Base-by-base conservation (phyloP, 306 rosid species). In the Begonia loranthoides region DNA sequence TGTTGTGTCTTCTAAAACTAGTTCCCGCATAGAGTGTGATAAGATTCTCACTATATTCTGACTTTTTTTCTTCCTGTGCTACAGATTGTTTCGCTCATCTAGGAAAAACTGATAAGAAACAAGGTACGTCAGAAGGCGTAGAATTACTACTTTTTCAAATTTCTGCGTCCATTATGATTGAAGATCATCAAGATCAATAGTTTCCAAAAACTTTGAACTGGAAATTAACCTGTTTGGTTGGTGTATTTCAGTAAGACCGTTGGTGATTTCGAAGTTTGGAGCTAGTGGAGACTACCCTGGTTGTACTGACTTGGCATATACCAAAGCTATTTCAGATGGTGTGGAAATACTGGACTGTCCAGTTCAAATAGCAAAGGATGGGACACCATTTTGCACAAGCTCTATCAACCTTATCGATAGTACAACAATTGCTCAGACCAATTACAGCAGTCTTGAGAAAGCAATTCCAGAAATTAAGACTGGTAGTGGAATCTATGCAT, bases 281-380 rank as follows among this genome's bases (percentile, higher is more conserved):
- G 79, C 96, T 54, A 92, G 99, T 51, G 96, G 94, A 65, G 94
- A 83, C 62, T 86, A 65, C 62, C 82, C 94, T 57, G 64, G 78
- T 41, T 86, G 94, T 68, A 83, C 89, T 3, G 43, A 92, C 63
- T 54, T 67, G 49, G 84, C 96, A 8, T 81, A 86, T 55, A 10
- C 8, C 0, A 49, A 69, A 6, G 99, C 99, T 63, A 79, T 92
- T 54, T 45, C n/a, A 15, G 84, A 92, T 75, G 88, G 82, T 51
- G 94, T 58, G 47, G 94, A 79, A 50, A 68, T 92, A 58, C 76
- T 92, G 13, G 94, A 92, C 65, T 92, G 93, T 67, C 92, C 86
- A 11, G 99, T 92, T 66, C 96, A 80, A 77, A 60, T 86, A 11
- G 59, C 96, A 11, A 74, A 77, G 68, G 99, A 86, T 14, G 81